Conservation (phyloP, 106 monocot species). For the Dioscorea zingiberensis region DNA sequence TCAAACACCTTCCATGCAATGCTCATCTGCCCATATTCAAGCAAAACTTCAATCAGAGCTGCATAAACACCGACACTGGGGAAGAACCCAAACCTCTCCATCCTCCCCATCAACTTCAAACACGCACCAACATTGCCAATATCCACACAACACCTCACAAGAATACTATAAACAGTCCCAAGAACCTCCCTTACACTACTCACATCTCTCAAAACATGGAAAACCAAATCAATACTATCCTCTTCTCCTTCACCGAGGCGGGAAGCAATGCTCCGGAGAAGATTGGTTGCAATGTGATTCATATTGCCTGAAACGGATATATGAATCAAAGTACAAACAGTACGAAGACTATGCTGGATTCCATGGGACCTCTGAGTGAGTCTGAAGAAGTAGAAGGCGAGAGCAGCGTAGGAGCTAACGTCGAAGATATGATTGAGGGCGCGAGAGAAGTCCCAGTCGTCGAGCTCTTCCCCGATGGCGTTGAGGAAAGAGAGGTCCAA, state of each 20-base stretch:
- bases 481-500: slow-evolving; percentile 5
- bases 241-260: neutral
- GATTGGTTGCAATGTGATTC: slow-evolving; percentile 37
- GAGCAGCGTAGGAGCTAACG: slow-evolving; percentile 28
- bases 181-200: slow-evolving; percentile 7
- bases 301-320: slow-evolving; percentile 39
- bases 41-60: slow-evolving; percentile 16
- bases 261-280: slow-evolving; percentile 11
- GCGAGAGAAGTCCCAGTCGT: slow-evolving; percentile 4
- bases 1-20: slow-evolving; percentile 21
- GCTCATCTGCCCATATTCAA: slow-evolving; percentile 14
- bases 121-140: slow-evolving; percentile 16
- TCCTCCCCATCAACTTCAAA: slow-evolving; percentile 7
- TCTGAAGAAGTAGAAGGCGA: slow-evolving; percentile 41
- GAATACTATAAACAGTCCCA: slow-evolving; percentile 42
- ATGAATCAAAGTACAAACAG: slow-evolving; percentile 34
- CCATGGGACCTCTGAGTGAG: slow-evolving; percentile 12
- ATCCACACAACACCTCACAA: slow-evolving; percentile 30
- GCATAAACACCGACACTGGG: slow-evolving; percentile 20
- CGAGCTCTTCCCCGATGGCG: slow-evolving; percentile 2
- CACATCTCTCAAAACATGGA: slow-evolving; percentile 22
- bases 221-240: slow-evolving; percentile 6
- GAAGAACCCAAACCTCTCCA: slow-evolving; percentile 23
- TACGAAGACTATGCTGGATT: slow-evolving; percentile 9
- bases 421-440: slow-evolving; percentile 29